phyloP scores from a whole-genome alignment of 2,329 filamentous ascomycete species.

The Aspergillus latus region DNA sequence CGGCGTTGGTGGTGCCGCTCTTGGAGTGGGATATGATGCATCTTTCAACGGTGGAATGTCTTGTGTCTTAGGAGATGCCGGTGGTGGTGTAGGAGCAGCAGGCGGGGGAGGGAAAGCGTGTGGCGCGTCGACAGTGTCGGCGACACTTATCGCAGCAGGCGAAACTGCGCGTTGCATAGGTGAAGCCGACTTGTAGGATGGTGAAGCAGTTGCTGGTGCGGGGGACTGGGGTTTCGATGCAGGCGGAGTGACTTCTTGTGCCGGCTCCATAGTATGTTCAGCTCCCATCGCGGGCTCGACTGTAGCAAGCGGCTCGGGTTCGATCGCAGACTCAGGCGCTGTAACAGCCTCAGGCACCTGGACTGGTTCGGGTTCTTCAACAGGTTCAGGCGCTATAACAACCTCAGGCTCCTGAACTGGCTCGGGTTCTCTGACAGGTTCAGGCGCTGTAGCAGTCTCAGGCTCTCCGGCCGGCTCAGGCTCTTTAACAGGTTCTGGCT shows the following conservation, averaged over 20 bases:
- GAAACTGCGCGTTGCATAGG: slow-evolving; percentile 17
- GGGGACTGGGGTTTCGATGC: slow-evolving; percentile 20
- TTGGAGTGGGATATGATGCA: slow-evolving; percentile 11
- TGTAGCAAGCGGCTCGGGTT: neutral
- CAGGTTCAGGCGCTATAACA: neutral
- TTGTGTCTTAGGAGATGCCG: slow-evolving; percentile 16
- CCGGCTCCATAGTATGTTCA: slow-evolving; percentile 6
- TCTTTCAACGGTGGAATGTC: slow-evolving; percentile 14
- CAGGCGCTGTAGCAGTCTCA: neutral
- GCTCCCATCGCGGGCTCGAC: slow-evolving; percentile 2
- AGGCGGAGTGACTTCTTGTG: slow-evolving; percentile 17
- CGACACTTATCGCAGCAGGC: slow-evolving; percentile 11
- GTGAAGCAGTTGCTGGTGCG: slow-evolving; percentile 15
- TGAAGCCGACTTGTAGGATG: slow-evolving; percentile 19
- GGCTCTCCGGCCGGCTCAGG: neutral
- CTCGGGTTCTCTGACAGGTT: neutral
- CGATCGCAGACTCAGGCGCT: neutral
- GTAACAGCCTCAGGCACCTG: neutral
- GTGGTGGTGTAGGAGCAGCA: slow-evolving; percentile 16
- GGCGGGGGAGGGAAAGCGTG: slow-evolving; percentile 7
- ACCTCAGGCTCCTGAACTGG: neutral
- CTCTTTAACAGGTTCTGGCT: slow-evolving; percentile 7
- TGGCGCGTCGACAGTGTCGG: neutral
- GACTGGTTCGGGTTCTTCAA: neutral
- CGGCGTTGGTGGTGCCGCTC: slow-evolving; percentile 16